Evolutionary conservation across 768 basidiomycete genomes (phyloP).

Genomic region (Leccinum barrowsii): DNA sequence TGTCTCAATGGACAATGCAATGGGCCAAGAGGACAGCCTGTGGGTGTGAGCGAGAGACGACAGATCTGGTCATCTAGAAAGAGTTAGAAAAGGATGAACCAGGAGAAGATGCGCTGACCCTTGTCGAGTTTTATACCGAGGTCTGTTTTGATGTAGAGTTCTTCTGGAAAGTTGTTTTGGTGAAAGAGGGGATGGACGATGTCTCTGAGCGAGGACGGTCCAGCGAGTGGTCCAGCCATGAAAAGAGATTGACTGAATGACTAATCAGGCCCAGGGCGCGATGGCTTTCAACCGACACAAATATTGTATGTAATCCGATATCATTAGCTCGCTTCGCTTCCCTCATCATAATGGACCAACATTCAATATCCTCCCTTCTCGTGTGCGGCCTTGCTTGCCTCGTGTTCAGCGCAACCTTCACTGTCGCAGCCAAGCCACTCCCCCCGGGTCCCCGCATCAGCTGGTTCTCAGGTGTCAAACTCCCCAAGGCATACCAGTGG

Average conservation of each 20-base stretch:
- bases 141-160: conserved; percentile 76
- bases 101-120: conserved; percentile 42
- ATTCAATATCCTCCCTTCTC: neutral
- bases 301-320: neutral
- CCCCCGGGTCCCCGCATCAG: conserved; percentile 43
- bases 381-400: conserved; percentile 9
- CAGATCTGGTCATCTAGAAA: conserved; percentile 90
- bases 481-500: conserved; percentile 42
- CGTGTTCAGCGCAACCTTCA: conserved; percentile 11
- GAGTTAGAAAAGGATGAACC: neutral
- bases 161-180: conserved; percentile 85
- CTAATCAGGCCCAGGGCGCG: neutral
- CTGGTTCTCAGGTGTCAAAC: conserved; percentile 32
- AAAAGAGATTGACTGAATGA: neutral
- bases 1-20: conserved; percentile 89
- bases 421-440: conserved; percentile 11
- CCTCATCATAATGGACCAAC: neutral
- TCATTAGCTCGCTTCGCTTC: neutral
- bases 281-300: neutral
- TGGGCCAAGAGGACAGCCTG: conserved; percentile 90
- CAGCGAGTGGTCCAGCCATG: conserved; percentile 48
- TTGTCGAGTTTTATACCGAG: conserved; percentile 88
- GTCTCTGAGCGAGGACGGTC: conserved; percentile 59
- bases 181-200: conserved; percentile 89
- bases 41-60: conserved; percentile 71